Conservation (phyloP, 2,329 filamentous ascomycete species). For the Stenocarpella maydis region DNA sequence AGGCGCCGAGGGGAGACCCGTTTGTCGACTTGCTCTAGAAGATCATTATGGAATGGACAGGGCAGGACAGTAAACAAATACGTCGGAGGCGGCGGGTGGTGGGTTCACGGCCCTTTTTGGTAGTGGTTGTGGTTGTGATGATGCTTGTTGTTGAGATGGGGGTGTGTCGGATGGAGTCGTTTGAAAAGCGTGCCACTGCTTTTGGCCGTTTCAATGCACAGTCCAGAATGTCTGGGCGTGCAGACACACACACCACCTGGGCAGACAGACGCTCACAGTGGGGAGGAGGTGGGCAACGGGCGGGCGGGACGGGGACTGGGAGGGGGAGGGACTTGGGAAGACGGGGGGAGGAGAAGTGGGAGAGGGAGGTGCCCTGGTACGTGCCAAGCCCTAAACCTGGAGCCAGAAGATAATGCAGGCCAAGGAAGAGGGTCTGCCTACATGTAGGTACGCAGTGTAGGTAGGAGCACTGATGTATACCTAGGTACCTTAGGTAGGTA, state of each 20-base stretch:
- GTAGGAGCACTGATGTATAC: too few relatives aligned
- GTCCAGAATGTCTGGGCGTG: constrained; percentile 9
- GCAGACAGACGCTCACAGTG: neutral
- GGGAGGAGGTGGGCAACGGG: neutral
- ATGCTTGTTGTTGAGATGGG: constrained; percentile 32
- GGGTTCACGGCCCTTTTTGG: constrained; percentile 1
- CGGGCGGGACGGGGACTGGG: constrained; percentile 4
- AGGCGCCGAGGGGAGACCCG: constrained; percentile 24
- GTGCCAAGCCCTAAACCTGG: constrained; percentile 7
- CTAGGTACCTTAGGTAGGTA: too few relatives aligned
- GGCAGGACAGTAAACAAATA: constrained; percentile 27
- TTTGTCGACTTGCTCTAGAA: constrained; percentile 26
- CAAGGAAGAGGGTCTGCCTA: too few relatives aligned
- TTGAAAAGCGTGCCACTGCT: constrained; percentile 27
- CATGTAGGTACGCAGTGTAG: too few relatives aligned
- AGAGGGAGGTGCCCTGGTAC: neutral
- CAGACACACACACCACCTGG: neutral
- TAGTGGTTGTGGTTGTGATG: constrained; percentile 6
- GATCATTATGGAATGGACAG: constrained; percentile 31
- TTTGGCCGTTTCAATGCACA: constrained; percentile 28
- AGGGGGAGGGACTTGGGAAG: neutral
- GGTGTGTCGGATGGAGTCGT: neutral
- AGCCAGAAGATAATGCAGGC: too few relatives aligned
- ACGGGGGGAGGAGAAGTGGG: neutral
- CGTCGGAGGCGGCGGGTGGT: constrained; percentile 12